A percentile compares a stretch with the other conserved stretches of the same genome.
Conservation (phyloP, 2,329 filamentous ascomycete species). For the Incumbomyces lentus region DNA sequence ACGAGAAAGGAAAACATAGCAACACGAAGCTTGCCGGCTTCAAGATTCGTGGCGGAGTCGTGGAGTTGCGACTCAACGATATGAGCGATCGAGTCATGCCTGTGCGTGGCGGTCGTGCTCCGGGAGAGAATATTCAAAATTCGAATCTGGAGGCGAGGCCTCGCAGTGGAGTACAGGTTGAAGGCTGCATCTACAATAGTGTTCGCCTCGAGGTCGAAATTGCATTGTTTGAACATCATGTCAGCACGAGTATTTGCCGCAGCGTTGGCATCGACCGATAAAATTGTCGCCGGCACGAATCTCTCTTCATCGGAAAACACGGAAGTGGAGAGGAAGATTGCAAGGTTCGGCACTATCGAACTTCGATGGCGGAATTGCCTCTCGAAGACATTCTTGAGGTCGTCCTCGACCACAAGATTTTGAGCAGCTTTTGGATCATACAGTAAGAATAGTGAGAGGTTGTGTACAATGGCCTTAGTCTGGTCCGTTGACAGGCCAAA, state of each 20-base stretch:
- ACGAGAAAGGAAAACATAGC: slow-evolving; percentile 79
- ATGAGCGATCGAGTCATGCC: slow-evolving; percentile 55
- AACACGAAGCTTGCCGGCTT: slow-evolving; percentile 67
- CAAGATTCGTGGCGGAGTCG: slow-evolving; percentile 49
- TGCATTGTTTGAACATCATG: slow-evolving; percentile 73
- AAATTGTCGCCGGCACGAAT: slow-evolving; percentile 73
- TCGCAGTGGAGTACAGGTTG: slow-evolving; percentile 59
- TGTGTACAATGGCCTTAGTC: slow-evolving; percentile 60
- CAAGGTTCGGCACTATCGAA: slow-evolving; percentile 30
- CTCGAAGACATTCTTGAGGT: slow-evolving; percentile 29
- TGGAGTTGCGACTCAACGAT: slow-evolving; percentile 58
- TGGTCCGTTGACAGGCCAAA: slow-evolving; percentile 63
- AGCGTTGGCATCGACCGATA: slow-evolving; percentile 71
- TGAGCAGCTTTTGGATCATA: slow-evolving; percentile 38
- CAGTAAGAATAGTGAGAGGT: slow-evolving; percentile 69
- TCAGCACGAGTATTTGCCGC: slow-evolving; percentile 76
- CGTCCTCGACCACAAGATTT: slow-evolving; percentile 16
- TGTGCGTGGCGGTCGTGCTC: slow-evolving; percentile 62
- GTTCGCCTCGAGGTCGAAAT: slow-evolving; percentile 57
- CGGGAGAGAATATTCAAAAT: slow-evolving; percentile 67
- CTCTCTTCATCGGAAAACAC: slow-evolving; percentile 76
- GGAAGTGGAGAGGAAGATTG: slow-evolving; percentile 68
- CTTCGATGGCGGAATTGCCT: slow-evolving; percentile 22
- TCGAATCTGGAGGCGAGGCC: slow-evolving; percentile 64
- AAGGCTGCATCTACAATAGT: slow-evolving; percentile 57